A percentile compares a stretch with the other conserved stretches of the same genome.
These are phyloP conservation scores for Kokia cookei DNA, from an alignment of 441 rosid genomes.

Conservation along the genomic window DNA sequence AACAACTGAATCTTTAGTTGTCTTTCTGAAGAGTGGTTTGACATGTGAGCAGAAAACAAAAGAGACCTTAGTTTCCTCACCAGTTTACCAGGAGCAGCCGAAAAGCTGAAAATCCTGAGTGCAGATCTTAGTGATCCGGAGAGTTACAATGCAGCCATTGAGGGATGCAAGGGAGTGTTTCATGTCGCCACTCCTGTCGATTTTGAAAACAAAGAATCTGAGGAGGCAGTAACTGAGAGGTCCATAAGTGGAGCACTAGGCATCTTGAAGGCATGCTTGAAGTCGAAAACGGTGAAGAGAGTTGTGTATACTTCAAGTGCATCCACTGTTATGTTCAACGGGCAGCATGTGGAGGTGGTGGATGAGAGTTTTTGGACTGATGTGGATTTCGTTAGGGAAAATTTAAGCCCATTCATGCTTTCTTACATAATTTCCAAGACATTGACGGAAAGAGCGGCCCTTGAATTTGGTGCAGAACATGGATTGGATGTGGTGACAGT, in stretches of 20 bases:
- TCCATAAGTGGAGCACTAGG: constrained; percentile 39
- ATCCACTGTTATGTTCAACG: background rate
- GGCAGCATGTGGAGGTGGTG: background rate
- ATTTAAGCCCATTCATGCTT: background rate
- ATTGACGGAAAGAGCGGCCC: constrained; percentile 22
- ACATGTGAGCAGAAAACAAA: constrained; percentile 21
- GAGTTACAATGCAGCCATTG: constrained; percentile 26
- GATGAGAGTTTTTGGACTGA: constrained; percentile 41
- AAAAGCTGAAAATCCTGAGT: constrained; percentile 23
- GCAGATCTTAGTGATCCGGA: constrained; percentile 32
- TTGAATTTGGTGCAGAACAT: constrained; percentile 22
- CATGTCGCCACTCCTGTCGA: constrained; percentile 29
- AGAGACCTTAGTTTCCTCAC: too few relatives aligned
- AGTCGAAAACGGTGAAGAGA: constrained; percentile 32
- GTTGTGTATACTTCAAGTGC: constrained; percentile 25
- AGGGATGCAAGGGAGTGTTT: constrained; percentile 32
- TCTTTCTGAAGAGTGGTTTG: background rate
- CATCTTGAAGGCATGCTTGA: constrained; percentile 27
- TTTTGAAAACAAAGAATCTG: background rate
- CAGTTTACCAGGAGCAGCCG: constrained; percentile 23
- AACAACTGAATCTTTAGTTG: background rate
- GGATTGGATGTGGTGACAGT: constrained; percentile 31
- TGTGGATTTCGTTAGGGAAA: constrained; percentile 10
- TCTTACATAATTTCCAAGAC: constrained; percentile 30
- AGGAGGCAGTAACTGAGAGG: constrained; percentile 25